Base-by-base conservation (phyloP, 2,329 filamentous ascomycete genomes). In the Aulographum hederae region DNA sequence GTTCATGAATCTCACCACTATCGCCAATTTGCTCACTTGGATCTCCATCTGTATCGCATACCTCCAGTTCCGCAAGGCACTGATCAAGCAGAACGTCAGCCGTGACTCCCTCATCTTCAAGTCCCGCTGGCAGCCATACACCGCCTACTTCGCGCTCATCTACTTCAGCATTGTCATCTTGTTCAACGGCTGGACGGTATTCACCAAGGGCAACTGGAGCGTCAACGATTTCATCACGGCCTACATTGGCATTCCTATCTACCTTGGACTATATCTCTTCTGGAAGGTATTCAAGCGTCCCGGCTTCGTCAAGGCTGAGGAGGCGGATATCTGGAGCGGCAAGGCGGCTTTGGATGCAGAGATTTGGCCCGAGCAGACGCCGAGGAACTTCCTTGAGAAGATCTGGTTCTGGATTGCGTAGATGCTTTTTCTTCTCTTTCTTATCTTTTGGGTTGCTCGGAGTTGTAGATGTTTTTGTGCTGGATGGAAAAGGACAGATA, bases 251-350 rank as follows among this genome's bases (percentile, higher is more conserved):
- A 36, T 53, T 18, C 39, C 40, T 6, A 52, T 54, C 34, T 53
- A 55, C 46, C 41, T 56, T 11, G 47, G 51, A 5, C 52, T 66
- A 6, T 80, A 66, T 41, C 38, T 63, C 10, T 60, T 68, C 28
- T 80, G 73, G 68, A 80, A 81, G 48, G 48, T 73, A 21, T 53
- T 65, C 44, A 77, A 75, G 46, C 64, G 67, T 39, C 75, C 74
- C 0, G 65, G 64, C 33, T 40, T 52, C 19, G 52, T 61, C 37
- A 52, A 52, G 33, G 42, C 51, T 14, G 44, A 40, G 1, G 50
- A 58, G 35, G 54, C 53, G 4, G 59, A 63, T 37, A 56, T 63
- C 26, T 57, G 52, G 48, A 54, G 47, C 17, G 59, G 58, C 6
- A 63, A 62, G 47, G 55, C 54, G 4, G 54, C 53, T 18, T 40